phyloP scores from a whole-genome alignment of 75 land plant species.

The Gnetum montanum region DNA sequence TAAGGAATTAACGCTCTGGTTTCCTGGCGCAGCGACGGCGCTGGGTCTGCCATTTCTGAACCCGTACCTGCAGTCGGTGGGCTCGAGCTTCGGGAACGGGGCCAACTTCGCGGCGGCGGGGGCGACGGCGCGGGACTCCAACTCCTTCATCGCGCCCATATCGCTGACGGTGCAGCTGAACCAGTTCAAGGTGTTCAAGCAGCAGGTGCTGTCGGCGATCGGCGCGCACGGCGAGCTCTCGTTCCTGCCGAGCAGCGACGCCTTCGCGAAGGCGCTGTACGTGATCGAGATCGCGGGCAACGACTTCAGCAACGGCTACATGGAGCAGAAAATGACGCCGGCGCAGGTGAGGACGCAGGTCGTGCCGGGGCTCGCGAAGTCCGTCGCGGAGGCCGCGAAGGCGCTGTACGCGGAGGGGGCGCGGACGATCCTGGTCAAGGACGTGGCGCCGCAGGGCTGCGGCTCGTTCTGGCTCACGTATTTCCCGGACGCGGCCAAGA shows the following conservation, averaged over 20 bases:
- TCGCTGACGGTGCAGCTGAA: conserved; percentile 31
- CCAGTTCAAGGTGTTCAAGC: conserved; percentile 36
- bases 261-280: conserved; percentile 13
- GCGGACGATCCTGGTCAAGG: conserved; percentile 40
- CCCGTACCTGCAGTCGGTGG: conserved; percentile 44
- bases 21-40: conserved; percentile 28
- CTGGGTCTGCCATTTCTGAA: conserved; percentile 38
- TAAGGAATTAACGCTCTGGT: background rate
- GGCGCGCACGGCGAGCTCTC: background rate
- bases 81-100: conserved; percentile 44
- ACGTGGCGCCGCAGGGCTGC: conserved; percentile 75
- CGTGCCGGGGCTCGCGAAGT: background rate
- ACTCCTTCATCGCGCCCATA: conserved; percentile 27
- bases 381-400: conserved; percentile 10
- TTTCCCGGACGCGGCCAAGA: conserved; percentile 17
- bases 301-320: conserved; percentile 22
- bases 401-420: conserved; percentile 45
- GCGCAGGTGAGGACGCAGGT: conserved; percentile 8
- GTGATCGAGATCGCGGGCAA: conserved; percentile 17
- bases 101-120: conserved; percentile 71
- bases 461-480: conserved; percentile 38
- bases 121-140: conserved; percentile 15
- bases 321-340: conserved; percentile 8
- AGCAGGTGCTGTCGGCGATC: background rate
- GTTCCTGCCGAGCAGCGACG: conserved; percentile 6